Evolutionary conservation across 495 filamentous ascomycete species (phyloP).

Genomic region (Rhypophila decipiens): DNA sequence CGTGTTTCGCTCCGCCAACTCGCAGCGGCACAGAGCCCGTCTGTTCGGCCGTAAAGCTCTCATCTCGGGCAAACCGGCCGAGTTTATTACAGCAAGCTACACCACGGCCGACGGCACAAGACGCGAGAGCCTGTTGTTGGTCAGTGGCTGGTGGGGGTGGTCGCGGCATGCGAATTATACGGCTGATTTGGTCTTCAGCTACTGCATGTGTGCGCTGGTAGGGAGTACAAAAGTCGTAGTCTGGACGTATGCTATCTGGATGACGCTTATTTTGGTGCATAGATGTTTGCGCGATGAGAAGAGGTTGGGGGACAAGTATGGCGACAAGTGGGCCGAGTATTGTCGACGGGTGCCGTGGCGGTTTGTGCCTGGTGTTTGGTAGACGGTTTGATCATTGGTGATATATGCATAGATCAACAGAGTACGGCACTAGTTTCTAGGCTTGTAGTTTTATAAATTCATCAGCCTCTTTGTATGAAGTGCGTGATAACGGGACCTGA

Average conservation of each 20-base stretch:
- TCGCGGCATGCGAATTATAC: conserved; percentile 45
- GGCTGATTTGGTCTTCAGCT: conserved; percentile 40
- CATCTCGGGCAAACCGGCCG: conserved; percentile 36
- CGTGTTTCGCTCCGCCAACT: conserved; percentile 41
- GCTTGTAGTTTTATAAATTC: too few species aligned
- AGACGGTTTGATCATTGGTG: neutral
- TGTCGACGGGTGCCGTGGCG: conserved; percentile 12
- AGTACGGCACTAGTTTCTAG: too few species aligned
- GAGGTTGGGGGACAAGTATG: conserved; percentile 37
- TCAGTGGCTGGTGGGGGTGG: conserved; percentile 46
- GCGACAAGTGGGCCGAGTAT: conserved; percentile 10
- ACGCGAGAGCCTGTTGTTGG: conserved; percentile 36
- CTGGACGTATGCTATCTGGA: conserved; percentile 43
- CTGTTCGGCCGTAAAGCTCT: conserved; percentile 8
- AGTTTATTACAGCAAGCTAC: conserved; percentile 23
- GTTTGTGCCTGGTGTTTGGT: conserved; percentile 4
- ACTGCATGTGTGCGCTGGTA: conserved; percentile 36
- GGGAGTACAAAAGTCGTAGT: conserved; percentile 34
- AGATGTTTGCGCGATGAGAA: conserved; percentile 3
- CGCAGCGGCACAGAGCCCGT: conserved; percentile 43
- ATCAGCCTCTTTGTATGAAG: too few species aligned
- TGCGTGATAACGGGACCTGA: too few species aligned
- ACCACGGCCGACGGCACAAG: conserved; percentile 27
- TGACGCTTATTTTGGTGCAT: conserved; percentile 14
- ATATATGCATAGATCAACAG: too few species aligned